phyloP scores from a whole-genome alignment of 1,284 basidiomycete species.

The Sporisorium exsertum region DNA sequence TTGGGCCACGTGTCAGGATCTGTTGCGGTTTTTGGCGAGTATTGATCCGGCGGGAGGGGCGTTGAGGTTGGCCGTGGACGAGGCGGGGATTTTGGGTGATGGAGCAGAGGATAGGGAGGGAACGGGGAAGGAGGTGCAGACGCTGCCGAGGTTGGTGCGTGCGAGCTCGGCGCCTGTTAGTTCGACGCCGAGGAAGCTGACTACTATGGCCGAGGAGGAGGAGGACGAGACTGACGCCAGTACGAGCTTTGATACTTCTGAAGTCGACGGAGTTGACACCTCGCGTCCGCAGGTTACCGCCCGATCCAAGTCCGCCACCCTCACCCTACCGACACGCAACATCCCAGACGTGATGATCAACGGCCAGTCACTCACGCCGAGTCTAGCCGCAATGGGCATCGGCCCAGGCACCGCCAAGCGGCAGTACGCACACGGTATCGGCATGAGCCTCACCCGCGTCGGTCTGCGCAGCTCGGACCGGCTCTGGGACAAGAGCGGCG shows the following conservation, averaged over 20 bases:
- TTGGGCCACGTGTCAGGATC: slow-evolving; percentile 69
- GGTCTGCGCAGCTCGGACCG: slow-evolving; percentile 44
- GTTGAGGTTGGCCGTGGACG: slow-evolving; percentile 31
- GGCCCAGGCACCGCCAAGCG: slow-evolving; percentile 5
- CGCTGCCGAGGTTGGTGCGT: slow-evolving; percentile 14
- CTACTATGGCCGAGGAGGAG: slow-evolving; percentile 40
- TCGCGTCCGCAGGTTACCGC: background rate
- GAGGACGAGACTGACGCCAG: slow-evolving; percentile 12
- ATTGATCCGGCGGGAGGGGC: slow-evolving; percentile 74
- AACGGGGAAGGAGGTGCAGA: background rate
- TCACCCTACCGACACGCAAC: slow-evolving; percentile 16
- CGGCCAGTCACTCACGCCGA: slow-evolving; percentile 24
- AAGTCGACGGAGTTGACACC: background rate
- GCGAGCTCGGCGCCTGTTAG: slow-evolving; percentile 15
- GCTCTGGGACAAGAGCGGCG: slow-evolving; percentile 34
- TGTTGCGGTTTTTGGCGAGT: slow-evolving; percentile 69
- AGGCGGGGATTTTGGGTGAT: slow-evolving; percentile 28
- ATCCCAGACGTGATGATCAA: slow-evolving; percentile 47
- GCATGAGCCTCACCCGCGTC: slow-evolving; percentile 44
- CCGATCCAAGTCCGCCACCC: slow-evolving; percentile 25
- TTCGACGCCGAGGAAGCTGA: slow-evolving; percentile 21
- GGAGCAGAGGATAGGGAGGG: background rate
- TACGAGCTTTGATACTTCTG: background rate
- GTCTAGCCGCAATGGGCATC: slow-evolving; percentile 26
- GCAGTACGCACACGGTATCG: slow-evolving; percentile 35